Percentiles rank a stretch among this genome's conserved stretches.
Evolutionary conservation across 805 yeast species (phyloP).

Genomic region (Diddensiella caesifluorescens): DNA sequence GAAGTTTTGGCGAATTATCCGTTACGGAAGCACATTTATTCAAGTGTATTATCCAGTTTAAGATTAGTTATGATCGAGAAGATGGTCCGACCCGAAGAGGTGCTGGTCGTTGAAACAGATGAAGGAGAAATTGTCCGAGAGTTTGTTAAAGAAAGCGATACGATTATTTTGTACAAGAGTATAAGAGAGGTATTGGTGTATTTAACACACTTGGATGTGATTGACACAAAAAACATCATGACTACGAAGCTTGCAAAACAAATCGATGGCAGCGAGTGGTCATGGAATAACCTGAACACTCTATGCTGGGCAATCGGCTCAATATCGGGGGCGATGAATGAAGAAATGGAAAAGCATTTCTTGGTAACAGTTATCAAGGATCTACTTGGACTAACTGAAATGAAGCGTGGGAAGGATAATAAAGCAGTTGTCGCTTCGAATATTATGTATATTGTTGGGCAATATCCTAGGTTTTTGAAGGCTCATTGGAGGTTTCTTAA

Average conservation of each 20-base stretch:
- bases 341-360: conserved; percentile 93
- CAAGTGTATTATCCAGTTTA: conserved; percentile 70
- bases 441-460: conserved; percentile 99
- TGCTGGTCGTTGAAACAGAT: conserved; percentile 91
- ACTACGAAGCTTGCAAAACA: conserved; percentile 85
- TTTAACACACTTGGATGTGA: conserved; percentile 90
- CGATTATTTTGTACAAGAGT: conserved; percentile 89
- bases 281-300: conserved; percentile 97
- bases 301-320: conserved; percentile 99
- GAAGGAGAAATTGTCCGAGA: conserved; percentile 99
- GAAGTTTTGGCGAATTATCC: conserved; percentile 70
- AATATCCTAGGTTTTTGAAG: conserved; percentile 92
- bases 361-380: conserved; percentile 91
- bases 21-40: conserved; percentile 78
- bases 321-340: conserved; percentile 97
- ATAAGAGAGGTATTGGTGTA: conserved; percentile 95
- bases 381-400: conserved; percentile 82
- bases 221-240: conserved; percentile 92
- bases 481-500: conserved; percentile 98
- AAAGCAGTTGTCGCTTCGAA: conserved; percentile 99
- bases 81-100: conserved; percentile 99
- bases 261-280: conserved; percentile 96
- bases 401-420: conserved; percentile 95
- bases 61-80: conserved; percentile 92
- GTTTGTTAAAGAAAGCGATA: conserved; percentile 93